Base-by-base conservation (phyloP, 306 rosid genomes). In the Begonia peltatifolia region DNA sequence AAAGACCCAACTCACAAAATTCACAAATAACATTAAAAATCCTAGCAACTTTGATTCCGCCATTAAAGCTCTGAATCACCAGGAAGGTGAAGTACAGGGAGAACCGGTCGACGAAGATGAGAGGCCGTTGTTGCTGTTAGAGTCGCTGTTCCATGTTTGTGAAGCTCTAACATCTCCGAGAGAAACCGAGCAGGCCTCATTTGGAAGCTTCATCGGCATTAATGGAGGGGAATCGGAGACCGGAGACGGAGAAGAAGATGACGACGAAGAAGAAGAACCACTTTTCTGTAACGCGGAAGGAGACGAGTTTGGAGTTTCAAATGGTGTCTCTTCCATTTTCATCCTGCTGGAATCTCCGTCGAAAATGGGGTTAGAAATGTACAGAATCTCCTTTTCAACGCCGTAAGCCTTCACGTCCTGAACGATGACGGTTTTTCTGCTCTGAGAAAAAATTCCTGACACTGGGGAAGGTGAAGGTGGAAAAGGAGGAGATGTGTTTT, bases 311-410 rank as follows among this genome's bases (percentile, higher is more conserved):
- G 97, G 97, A 9, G 97, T 90, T 60, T 85, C 84, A 63, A 85
- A 90, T 11, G 95, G 94, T 4, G 87, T 85, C 52, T 54, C 56
- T 2, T 52, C 71, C 9, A 53, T 67, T 25, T 70, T 69, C 2
- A 9, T 35, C 60, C 74, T 69, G 10, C 36, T 65, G 25, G 63
- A 76, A 23, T 75, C 76, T 14, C 80, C 74, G 54, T 83, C 95
- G 47, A 72, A 90, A 14, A 90, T 76, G 58, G 95, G 99, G 53
- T 90, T 90, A 8, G 88, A 90, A 73, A 90, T 90, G 76, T 90
- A 90, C 64, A 90, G 71, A 25, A 90, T 68, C 46, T 82, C 81
- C 17, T 74, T 76, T 30, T 52, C 60, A 15, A 14, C 56, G 11
- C 22, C 51, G 71, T 59, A 42, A 56, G 23, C 5, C 58, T 41